Conservation (phyloP, 78 protist species). For the Guillardia theta region DNA sequence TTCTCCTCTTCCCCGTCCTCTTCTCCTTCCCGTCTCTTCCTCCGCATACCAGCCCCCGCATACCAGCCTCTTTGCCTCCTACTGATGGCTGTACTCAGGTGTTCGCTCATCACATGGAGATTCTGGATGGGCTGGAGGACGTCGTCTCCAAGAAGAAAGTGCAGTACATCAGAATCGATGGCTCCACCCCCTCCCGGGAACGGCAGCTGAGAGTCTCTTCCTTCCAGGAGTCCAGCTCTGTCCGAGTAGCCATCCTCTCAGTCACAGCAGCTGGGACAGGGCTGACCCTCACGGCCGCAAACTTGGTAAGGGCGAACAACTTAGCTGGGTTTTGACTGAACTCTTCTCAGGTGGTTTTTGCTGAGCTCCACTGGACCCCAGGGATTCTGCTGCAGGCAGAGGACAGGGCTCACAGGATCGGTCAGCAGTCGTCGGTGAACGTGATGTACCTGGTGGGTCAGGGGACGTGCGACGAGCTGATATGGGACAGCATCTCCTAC, state of each 20-base stretch:
- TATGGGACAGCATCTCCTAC: conserved; percentile 27
- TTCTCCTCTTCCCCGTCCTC: background rate
- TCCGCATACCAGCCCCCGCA: background rate
- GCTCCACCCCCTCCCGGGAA: background rate
- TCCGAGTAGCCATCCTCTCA: conserved; percentile 2
- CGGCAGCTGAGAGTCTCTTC: background rate
- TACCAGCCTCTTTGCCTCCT: background rate
- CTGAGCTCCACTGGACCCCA: conserved; percentile 15
- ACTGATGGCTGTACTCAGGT: background rate
- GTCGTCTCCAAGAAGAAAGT: background rate
- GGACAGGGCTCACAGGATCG: conserved; percentile 19
- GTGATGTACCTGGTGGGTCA: background rate
- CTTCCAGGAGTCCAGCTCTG: background rate
- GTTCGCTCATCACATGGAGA: background rate
- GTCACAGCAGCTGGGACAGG: background rate
- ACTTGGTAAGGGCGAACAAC: background rate
- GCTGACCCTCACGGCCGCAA: conserved; percentile 16
- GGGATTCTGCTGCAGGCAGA: conserved; percentile 21
- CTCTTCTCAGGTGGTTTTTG: background rate
- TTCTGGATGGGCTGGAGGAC: background rate
- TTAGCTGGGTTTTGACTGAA: too few relatives aligned
- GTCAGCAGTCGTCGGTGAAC: background rate
- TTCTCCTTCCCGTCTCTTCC: background rate
- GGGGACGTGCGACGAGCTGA: conserved; percentile 28
- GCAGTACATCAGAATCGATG: background rate